Percentiles rank a stretch among this genome's conserved stretches.
Evolutionary conservation across 441 rosid genomes (phyloP).

Genomic region (Biscutella auriculata): DNA sequence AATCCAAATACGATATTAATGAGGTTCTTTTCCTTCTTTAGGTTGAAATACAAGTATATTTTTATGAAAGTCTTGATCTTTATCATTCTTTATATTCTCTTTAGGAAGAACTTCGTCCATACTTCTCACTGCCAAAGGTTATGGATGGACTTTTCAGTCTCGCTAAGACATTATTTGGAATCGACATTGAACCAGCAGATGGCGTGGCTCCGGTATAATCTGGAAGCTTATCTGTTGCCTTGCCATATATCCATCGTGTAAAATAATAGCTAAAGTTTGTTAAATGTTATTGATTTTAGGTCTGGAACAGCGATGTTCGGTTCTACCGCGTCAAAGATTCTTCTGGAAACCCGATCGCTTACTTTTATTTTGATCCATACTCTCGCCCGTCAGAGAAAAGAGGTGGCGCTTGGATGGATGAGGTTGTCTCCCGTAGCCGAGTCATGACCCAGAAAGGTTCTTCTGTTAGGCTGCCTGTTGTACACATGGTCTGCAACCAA

Average conservation of each 20-base stretch:
- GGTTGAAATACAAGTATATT: background rate
- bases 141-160: constrained; percentile 86
- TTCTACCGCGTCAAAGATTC: constrained; percentile 72
- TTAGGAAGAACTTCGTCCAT: constrained; percentile 85
- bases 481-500: constrained; percentile 95
- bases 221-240: constrained; percentile 6
- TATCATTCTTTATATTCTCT: constrained; percentile 2
- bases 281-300: constrained; percentile 30
- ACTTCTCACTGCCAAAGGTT: constrained; percentile 84
- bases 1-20: constrained; percentile 74
- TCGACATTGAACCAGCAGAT: constrained; percentile 70
- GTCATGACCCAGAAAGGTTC: constrained; percentile 60
- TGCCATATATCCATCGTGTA: background rate
- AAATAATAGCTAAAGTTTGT: background rate
- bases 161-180: constrained; percentile 58
- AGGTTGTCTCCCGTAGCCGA: constrained; percentile 69
- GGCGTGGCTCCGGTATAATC: constrained; percentile 74
- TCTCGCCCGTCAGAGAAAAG: constrained; percentile 87
- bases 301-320: constrained; percentile 77
- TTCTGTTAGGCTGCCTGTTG: constrained; percentile 66
- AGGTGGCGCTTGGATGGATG: constrained; percentile 96
- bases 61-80: constrained; percentile 5
- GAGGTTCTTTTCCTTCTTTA: constrained; percentile 39
- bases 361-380: constrained; percentile 91
- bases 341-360: constrained; percentile 62